Conservation (phyloP, 2,329 filamentous ascomycete species). For the Parastagonospora avenae region DNA sequence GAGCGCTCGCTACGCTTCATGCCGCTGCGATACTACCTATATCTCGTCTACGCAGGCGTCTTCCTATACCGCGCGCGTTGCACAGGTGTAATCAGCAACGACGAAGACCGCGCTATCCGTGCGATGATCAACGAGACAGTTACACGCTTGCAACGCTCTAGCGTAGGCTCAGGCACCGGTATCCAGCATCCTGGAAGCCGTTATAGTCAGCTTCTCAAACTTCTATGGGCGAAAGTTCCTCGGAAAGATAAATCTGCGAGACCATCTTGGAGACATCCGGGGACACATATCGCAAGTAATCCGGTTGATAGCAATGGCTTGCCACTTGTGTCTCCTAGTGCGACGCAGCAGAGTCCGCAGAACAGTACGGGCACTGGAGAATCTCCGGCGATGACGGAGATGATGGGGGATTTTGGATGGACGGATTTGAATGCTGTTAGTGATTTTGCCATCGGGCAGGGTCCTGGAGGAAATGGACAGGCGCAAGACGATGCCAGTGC, state of each 20-base stretch:
- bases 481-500: constrained; percentile 30
- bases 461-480: constrained; percentile 36
- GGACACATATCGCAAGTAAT: constrained; percentile 35
- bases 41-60: constrained; percentile 56
- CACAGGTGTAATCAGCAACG: constrained; percentile 53
- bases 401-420: constrained; percentile 57
- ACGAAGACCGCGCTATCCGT: constrained; percentile 54
- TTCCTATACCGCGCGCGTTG: constrained; percentile 56
- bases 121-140: constrained; percentile 55
- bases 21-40: constrained; percentile 56
- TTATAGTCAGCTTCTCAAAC: constrained; percentile 53
- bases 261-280: constrained; percentile 37
- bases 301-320: constrained; percentile 33
- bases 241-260: constrained; percentile 37
- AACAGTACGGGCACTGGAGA: constrained; percentile 46
- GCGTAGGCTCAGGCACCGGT: constrained; percentile 42
- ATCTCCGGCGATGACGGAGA: constrained; percentile 51
- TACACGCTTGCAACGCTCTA: constrained; percentile 50
- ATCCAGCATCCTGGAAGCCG: constrained; percentile 54
- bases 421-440: constrained; percentile 55
- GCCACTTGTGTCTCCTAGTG: constrained; percentile 9
- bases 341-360: constrained; percentile 32
- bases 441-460: constrained; percentile 53
- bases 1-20: constrained; percentile 54
- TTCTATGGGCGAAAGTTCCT: constrained; percentile 56